Base-by-base conservation (phyloP, 2,329 filamentous ascomycete species). In the Pleomassaria siparia region DNA sequence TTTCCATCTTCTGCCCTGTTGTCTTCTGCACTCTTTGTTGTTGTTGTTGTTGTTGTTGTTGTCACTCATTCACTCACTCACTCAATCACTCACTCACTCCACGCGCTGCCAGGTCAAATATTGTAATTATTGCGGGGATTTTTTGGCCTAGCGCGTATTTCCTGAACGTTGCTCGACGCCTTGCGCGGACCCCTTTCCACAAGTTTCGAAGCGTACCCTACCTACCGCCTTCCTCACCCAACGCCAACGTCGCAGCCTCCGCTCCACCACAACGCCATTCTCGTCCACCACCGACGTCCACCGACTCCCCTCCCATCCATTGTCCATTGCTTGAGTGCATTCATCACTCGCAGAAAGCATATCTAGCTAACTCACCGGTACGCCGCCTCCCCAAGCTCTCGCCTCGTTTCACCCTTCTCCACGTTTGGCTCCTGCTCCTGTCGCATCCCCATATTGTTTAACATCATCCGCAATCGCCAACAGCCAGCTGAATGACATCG, bases 171-270 rank as follows among this genome's bases (percentile, higher is more conserved):
- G 64, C 58, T 62, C 54, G 56, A 59, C 69, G 66, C 66, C 67
- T 62, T 68, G 65, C 54, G 53, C 60, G 57, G 67, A 66, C 64
- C 67, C 67, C 64, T 70, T 70, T 69, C 63, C 64, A 62, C 59
- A 50, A 62, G 50, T 54, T 54, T 51, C 56, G 47, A 57, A 62
- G 56, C 58, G 51, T 62, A 66, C 64, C 62, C 62, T 63, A 59
- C 62, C 59, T 69, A 64, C 64, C 64, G 59, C 62, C 59, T 69
- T 64, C 64, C 61, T 63, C 58, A 51, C 40, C 28, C 29, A 40
- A 40, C 37, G 55, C 51, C 59, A 62, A 61, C 62, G 53, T 62
- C 55, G 62, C 62, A 62, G 55, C 56, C 59, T 63, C 60, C 55
- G 50, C 52, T 49, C 35, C 12, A 22, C 37, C 26, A 56, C 58